phyloP scores from a whole-genome alignment of 176 grass and related monocot genomes.

The Alloteropsis semialata region DNA sequence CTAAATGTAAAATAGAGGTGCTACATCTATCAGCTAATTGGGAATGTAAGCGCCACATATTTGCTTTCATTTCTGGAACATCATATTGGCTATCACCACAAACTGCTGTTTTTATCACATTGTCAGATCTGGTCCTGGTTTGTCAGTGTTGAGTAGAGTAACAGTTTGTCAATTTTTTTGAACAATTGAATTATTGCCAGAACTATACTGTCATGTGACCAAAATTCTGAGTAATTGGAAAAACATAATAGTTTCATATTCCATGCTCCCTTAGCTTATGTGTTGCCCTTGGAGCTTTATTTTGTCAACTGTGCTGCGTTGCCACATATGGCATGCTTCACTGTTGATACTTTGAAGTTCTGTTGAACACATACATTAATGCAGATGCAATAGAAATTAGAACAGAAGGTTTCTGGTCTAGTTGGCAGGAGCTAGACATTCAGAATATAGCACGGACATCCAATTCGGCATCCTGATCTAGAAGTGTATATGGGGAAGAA shows the following conservation, averaged over 20 bases:
- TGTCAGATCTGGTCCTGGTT: neutral
- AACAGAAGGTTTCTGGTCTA: neutral
- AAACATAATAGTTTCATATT: neutral
- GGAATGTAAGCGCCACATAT: neutral
- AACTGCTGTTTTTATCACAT: neutral
- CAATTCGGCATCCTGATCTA: neutral
- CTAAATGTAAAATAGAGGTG: neutral
- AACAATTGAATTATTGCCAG: too few species aligned
- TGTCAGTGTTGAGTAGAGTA: neutral
- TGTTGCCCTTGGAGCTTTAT: neutral
- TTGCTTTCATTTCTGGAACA: neutral
- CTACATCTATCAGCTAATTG: neutral
- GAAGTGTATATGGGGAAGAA: neutral
- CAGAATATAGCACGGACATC: neutral
- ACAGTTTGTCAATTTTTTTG: too few species aligned
- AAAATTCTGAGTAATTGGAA: neutral
- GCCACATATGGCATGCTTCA: neutral
- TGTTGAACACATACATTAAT: neutral
- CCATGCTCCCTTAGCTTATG: neutral
- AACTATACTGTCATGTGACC: neutral
- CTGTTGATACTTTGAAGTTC: neutral
- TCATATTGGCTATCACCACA: neutral
- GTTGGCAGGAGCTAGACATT: neutral
- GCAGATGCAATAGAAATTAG: neutral
- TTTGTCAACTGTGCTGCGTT: neutral